These are phyloP conservation scores for Geosmithia flava DNA, from an alignment of 2,329 filamentous ascomycete genomes.

Conservation along the genomic window DNA sequence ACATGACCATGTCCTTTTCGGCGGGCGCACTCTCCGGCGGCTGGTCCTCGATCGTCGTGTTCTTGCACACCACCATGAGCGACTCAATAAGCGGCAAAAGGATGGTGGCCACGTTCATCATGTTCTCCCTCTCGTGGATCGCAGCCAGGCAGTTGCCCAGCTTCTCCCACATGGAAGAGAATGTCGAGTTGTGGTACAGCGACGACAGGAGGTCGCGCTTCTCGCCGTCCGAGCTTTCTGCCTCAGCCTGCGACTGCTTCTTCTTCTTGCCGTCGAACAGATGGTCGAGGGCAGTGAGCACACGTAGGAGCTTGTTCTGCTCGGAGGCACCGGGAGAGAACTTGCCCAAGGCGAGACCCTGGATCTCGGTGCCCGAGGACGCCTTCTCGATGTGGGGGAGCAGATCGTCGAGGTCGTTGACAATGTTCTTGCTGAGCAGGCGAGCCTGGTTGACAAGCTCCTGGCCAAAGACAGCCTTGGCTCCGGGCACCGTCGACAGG, in stretches of 20 bases:
- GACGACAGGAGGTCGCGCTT: constrained; percentile 79
- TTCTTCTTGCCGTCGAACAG: constrained; percentile 76
- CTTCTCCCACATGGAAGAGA: constrained; percentile 84
- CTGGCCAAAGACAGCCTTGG: constrained; percentile 82
- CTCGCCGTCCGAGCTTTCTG: constrained; percentile 41
- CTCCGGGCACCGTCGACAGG: constrained; percentile 80
- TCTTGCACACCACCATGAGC: constrained; percentile 98
- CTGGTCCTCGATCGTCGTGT: constrained; percentile 69
- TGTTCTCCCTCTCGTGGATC: constrained; percentile 84
- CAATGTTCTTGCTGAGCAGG: constrained; percentile 69
- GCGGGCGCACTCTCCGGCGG: constrained; percentile 32
- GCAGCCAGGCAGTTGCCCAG: constrained; percentile 78
- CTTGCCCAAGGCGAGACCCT: constrained; percentile 84
- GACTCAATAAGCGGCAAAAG: constrained; percentile 89
- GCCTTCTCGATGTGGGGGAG: constrained; percentile 79
- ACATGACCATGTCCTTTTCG: constrained; percentile 55
- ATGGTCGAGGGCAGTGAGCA: constrained; percentile 89
- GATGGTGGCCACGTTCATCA: constrained; percentile 95
- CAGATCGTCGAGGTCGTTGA: constrained; percentile 73
- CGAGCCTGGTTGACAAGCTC: constrained; percentile 85
- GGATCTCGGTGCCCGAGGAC: constrained; percentile 82
- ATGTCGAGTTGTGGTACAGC: constrained; percentile 83
- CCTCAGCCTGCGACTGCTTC: constrained; percentile 28
- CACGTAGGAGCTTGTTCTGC: constrained; percentile 87
- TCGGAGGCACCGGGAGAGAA: constrained; percentile 95